Evolutionary conservation across 805 yeast genomes (phyloP).

Genomic region (Groenewaldozyma salmanticensis): DNA sequence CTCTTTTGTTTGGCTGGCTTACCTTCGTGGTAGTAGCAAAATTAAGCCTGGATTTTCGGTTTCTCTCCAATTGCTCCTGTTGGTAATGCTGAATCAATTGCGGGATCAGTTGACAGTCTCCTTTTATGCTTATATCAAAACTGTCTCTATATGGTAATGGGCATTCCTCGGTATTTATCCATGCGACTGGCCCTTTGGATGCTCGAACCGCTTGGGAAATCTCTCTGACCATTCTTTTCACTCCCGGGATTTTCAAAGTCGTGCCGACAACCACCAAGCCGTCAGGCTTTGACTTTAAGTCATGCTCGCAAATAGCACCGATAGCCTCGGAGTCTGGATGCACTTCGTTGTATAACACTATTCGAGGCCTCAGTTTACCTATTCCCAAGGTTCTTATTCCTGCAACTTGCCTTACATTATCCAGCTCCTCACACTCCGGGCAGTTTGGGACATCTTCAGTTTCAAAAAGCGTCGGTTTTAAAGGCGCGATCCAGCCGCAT

Average conservation of each 20-base stretch:
- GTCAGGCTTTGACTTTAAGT: conserved; percentile 59
- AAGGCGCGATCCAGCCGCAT: conserved; percentile 48
- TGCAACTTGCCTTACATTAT: conserved; percentile 43
- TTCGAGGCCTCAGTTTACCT: conserved; percentile 55
- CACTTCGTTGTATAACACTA: conserved; percentile 61
- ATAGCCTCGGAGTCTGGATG: conserved; percentile 87
- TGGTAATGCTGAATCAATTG: conserved; percentile 23
- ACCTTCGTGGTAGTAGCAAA: too few relatives aligned
- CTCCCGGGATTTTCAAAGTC: conserved; percentile 72
- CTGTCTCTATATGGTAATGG: conserved; percentile 33
- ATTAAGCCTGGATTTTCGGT: conserved; percentile 9
- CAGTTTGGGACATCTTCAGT: conserved; percentile 44
- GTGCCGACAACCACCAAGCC: conserved; percentile 79
- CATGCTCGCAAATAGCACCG: conserved; percentile 63
- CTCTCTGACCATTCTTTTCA: conserved; percentile 49
- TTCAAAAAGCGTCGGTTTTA: conserved; percentile 44
- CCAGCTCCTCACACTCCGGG: conserved; percentile 52
- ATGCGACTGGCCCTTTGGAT: conserved; percentile 48
- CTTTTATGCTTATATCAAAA: conserved; percentile 50
- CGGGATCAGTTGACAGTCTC: conserved; percentile 55
- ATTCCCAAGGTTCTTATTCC: conserved; percentile 57
- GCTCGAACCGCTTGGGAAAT: conserved; percentile 48
- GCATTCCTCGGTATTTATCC: conserved; percentile 53
- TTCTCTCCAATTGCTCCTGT: conserved; percentile 18
- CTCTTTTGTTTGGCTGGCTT: too few relatives aligned